phyloP scores from a whole-genome alignment of 2,329 filamentous ascomycete genomes.

The Sarocladium strictum region DNA sequence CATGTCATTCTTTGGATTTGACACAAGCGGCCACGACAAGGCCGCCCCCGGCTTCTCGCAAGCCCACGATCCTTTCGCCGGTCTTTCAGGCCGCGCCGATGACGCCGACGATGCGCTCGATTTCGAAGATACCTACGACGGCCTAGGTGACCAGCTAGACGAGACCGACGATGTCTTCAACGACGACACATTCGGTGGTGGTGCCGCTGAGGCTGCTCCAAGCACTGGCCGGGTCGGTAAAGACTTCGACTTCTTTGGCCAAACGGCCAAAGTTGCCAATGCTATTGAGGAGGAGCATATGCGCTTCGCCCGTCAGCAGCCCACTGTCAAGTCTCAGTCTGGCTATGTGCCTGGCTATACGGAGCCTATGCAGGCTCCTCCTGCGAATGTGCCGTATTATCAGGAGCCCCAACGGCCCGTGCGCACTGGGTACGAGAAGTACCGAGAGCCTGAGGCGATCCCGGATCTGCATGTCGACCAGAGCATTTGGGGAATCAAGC shows the following conservation, averaged over 20 bases:
- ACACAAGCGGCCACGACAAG: constrained; percentile 60
- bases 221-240: constrained; percentile 60
- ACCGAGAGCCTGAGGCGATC: constrained; percentile 75
- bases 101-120: constrained; percentile 57
- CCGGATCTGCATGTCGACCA: constrained; percentile 90
- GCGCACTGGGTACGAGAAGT: constrained; percentile 86
- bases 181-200: constrained; percentile 79
- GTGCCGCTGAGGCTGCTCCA: constrained; percentile 23
- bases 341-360: constrained; percentile 9
- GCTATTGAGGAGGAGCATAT: constrained; percentile 89
- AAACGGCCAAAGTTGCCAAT: constrained; percentile 79
- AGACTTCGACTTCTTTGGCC: constrained; percentile 96
- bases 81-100: constrained; percentile 61
- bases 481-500: constrained; percentile 80
- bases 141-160: constrained; percentile 82
- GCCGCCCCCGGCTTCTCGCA: constrained; percentile 77
- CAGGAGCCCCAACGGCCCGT: constrained; percentile 50
- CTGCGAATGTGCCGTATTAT: constrained; percentile 21
- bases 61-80: constrained; percentile 78
- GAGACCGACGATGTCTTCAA: constrained; percentile 94
- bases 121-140: constrained; percentile 97
- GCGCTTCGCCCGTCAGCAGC: constrained; percentile 71
- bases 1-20: constrained; percentile 94
- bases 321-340: constrained; percentile 35
- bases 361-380: constrained; percentile 25